phyloP scores from a whole-genome alignment of 2,329 filamentous ascomycete species.

The Trichoderma pleuroti region DNA sequence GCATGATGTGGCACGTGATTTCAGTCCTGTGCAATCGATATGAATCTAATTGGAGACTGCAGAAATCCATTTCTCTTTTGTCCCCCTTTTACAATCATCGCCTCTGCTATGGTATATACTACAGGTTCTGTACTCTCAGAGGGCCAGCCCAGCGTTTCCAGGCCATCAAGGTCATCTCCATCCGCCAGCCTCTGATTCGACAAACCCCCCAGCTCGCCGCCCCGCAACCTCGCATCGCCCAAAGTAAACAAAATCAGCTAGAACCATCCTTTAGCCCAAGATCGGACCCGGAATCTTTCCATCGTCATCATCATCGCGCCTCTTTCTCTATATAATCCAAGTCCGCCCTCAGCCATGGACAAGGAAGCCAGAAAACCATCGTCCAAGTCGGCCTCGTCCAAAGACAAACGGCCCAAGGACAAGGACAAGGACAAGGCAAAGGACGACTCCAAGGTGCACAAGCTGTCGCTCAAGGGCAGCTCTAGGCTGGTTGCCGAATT shows the following conservation, averaged over 20 bases:
- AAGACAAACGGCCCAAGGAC: constrained; percentile 28
- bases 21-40: not conserved
- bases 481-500: constrained; percentile 93
- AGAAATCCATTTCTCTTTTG: not conserved
- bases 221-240: constrained; percentile 6
- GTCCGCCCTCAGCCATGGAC: not conserved
- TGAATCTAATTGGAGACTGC: not conserved
- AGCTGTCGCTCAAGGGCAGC: constrained; percentile 80
- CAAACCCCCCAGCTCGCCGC: not conserved
- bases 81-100: no score
- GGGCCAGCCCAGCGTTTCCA: no score
- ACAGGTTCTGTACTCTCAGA: no score
- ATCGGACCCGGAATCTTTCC: not conserved
- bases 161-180: not conserved
- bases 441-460: constrained; percentile 87
- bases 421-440: constrained; percentile 42
- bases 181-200: constrained; percentile 2
- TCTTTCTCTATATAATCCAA: no score
- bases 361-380: not conserved
- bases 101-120: no score
- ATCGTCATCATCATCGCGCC: not conserved
- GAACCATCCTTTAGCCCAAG: not conserved
- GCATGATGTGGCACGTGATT: not conserved
- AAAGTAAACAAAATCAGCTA: constrained; percentile 13
- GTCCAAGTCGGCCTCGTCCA: not conserved